Base-by-base conservation (phyloP, 495 filamentous ascomycete species). In the Penicillium parvum region DNA sequence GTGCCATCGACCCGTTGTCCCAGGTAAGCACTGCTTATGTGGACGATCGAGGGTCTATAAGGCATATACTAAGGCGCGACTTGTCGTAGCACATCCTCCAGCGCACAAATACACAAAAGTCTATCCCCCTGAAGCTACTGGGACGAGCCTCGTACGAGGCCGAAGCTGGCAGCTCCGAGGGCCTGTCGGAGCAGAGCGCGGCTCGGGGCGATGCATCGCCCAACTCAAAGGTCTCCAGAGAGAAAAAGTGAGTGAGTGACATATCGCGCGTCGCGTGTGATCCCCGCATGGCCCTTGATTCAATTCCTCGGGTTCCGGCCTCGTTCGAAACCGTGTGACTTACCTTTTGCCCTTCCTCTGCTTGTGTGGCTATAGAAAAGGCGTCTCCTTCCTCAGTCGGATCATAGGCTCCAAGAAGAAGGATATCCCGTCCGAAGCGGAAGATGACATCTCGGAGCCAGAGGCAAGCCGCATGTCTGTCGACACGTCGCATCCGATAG, bases 371-470 rank as follows among this genome's bases (percentile, higher is more conserved):
- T 47, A 40, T 38, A 95, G 83, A 68, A 95, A 90, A 66, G 86
- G 86, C 5, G 82, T 85, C 20, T 95, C 88, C 10, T 95, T 99
- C 57, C 77, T 99, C 32, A 95, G 90, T 66, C 83, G 89, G 28
- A 85, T 97, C 50, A 90, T 90, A 49, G 81, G 84, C 15, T 74
- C 75, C 37, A 91, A 85, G 66, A 90, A 85, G 63, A 81, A 82
- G 37, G 71, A 76, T 32, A 50, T 65, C 9, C 66, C 69, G 22
- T 68, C 73, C 21, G 70, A 72, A 28, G 53, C 60, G 22, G 68
- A 78, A 29, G 88, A 94, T 53, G 81, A 86, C 57, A 83, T 79
- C 50, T 86, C 83, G 10, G 85, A 88, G 52, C 55, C 78, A 23
- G 83, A 84, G 46, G 85, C 90, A 38, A 65, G 61, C 29, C 78